phyloP scores from a whole-genome alignment of 352 stramenopile species.

The Globisporangium recalcitrans region DNA sequence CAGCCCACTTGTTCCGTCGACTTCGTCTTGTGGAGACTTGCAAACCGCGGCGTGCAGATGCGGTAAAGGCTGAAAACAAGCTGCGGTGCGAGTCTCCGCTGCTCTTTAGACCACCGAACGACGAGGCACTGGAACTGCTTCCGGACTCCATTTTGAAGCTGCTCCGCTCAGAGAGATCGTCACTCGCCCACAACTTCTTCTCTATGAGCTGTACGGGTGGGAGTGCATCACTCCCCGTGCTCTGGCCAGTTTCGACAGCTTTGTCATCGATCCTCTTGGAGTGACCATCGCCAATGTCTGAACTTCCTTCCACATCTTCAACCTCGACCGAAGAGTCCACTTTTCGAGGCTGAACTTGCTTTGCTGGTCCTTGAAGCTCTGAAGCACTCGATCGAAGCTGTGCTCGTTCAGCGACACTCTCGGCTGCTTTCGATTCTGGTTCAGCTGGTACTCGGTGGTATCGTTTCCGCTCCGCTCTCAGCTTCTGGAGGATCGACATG shows the following conservation, averaged over 20 bases:
- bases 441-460: not conserved
- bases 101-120: not conserved
- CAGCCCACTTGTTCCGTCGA: not conserved
- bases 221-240: too few species aligned
- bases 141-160: not conserved
- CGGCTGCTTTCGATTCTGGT: not conserved
- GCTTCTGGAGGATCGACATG: slow-evolving; percentile 1
- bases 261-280: not conserved
- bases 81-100: not conserved
- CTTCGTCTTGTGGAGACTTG: not conserved
- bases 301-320: not conserved
- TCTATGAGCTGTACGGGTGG: not conserved
- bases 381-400: not conserved
- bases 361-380: too few species aligned
- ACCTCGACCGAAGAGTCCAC: not conserved
- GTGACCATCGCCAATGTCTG: not conserved
- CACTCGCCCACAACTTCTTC: slow-evolving; percentile 1
- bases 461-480: slow-evolving; percentile 12
- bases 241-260: not conserved
- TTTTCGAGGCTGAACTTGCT: not conserved
- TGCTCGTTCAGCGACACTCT: not conserved
- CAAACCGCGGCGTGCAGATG: not conserved
- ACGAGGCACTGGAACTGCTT: not conserved
- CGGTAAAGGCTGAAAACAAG: slow-evolving; percentile 1
- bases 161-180: not conserved